Conservation (phyloP, 1,284 basidiomycete genomes). For the Trametes polyzona region DNA sequence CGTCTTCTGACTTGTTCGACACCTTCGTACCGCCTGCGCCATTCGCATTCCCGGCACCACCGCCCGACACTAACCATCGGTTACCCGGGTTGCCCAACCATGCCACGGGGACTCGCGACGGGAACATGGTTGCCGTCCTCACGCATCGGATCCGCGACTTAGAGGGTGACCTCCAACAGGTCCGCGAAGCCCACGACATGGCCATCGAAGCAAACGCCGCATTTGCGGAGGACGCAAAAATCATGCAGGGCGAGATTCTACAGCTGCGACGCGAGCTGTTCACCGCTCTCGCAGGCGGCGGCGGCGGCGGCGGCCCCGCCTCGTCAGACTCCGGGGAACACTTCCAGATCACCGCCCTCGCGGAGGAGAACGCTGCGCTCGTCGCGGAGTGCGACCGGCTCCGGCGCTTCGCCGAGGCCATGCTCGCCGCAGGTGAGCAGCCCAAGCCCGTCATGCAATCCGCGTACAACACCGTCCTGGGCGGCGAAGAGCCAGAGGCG, state of each 20-base stretch:
- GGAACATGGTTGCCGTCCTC: constrained; percentile 23
- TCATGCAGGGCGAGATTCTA: constrained; percentile 34
- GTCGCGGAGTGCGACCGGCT: constrained; percentile 33
- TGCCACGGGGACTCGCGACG: neutral
- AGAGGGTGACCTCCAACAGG: constrained; percentile 22
- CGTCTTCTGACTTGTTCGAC: constrained; percentile 17
- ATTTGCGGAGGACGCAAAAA: constrained; percentile 14
- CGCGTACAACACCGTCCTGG: constrained; percentile 29
- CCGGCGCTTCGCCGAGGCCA: constrained; percentile 34
- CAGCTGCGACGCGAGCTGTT: constrained; percentile 36
- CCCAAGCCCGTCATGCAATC: constrained; percentile 29
- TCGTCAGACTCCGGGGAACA: neutral
- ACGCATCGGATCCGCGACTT: constrained; percentile 29
- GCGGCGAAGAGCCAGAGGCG: constrained; percentile 42
- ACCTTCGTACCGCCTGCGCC: constrained; percentile 15
- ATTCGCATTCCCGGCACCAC: neutral
- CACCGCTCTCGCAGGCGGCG: constrained; percentile 16
- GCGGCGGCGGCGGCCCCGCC: constrained; percentile 23
- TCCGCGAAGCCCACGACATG: constrained; percentile 20
- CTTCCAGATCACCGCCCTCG: constrained; percentile 18
- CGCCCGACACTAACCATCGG: neutral
- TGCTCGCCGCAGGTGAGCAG: constrained; percentile 38
- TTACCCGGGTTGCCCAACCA: neutral
- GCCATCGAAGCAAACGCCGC: constrained; percentile 16
- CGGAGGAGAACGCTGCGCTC: constrained; percentile 26